Evolutionary conservation across 2,329 filamentous ascomycete genomes (phyloP).

Genomic region (Penicillium sp.): DNA sequence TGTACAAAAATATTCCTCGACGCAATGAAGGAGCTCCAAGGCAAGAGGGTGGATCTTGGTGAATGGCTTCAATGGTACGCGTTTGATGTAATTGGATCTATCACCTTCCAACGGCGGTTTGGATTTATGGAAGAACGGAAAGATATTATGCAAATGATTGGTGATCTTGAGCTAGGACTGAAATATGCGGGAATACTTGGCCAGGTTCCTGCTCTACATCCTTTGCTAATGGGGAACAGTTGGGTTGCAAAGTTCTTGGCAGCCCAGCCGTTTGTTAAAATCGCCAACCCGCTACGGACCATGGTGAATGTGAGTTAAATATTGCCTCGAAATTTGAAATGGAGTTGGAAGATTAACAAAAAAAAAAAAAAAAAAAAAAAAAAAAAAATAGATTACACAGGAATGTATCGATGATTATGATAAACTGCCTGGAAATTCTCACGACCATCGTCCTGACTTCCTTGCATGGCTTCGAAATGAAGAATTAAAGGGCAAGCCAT

Average conservation of each 20-base stretch:
- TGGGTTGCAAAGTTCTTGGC: constrained; percentile 53
- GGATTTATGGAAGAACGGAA: constrained; percentile 76
- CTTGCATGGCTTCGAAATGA: constrained; percentile 14
- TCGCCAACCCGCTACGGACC: constrained; percentile 6
- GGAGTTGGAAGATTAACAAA: too few species aligned
- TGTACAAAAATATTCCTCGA: background rate
- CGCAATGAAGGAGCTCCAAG: constrained; percentile 25
- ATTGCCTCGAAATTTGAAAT: constrained; percentile 26
- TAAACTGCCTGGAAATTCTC: constrained; percentile 59
- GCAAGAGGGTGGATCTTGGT: constrained; percentile 13
- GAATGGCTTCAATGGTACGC: constrained; percentile 78
- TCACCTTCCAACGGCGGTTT: constrained; percentile 75
- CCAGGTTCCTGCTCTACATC: constrained; percentile 73
- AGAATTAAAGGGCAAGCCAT: constrained; percentile 12
- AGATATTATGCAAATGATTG: constrained; percentile 56
- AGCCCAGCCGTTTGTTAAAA: constrained; percentile 4
- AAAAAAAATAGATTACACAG: constrained; percentile 38
- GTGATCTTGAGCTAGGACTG: constrained; percentile 51
- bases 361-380: too few species aligned
- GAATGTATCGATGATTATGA: constrained; percentile 61
- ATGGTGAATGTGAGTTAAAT: constrained; percentile 8
- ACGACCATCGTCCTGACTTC: constrained; percentile 11
- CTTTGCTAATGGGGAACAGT: constrained; percentile 69
- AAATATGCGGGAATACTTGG: constrained; percentile 52
- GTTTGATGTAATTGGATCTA: constrained; percentile 78